phyloP scores from a whole-genome alignment of 2,329 filamentous ascomycete genomes.

The Talaromyces sp. region DNA sequence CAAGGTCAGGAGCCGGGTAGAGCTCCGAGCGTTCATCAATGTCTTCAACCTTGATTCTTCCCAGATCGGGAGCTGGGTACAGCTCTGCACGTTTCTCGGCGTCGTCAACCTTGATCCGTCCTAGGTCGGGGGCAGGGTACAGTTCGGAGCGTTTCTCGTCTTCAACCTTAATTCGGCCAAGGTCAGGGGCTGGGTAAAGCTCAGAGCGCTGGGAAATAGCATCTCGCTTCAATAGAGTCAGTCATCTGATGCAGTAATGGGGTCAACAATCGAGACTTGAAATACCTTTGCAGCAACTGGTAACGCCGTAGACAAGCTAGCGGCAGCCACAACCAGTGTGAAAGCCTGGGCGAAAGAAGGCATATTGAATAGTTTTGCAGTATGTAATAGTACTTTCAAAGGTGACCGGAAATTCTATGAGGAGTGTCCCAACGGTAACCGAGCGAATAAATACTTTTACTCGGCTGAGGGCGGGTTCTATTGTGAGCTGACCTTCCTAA shows the following conservation, averaged over 20 bases:
- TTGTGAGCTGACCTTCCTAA: too few species aligned
- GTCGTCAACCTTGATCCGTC: slow-evolving; percentile 4
- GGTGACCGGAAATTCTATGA: not conserved
- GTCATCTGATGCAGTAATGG: not conserved
- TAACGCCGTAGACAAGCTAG: not conserved
- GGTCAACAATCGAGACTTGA: not conserved
- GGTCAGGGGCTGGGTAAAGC: slow-evolving; percentile 4
- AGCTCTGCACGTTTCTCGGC: not conserved
- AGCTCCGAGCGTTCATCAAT: slow-evolving; percentile 3
- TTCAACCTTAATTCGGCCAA: slow-evolving; percentile 2
- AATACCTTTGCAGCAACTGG: slow-evolving; percentile 2
- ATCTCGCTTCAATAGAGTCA: not conserved
- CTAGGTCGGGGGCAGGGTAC: slow-evolving; percentile 1
- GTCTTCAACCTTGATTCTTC: not conserved
- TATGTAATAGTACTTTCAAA: not conserved
- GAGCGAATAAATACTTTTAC: not conserved
- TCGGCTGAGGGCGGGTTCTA: not conserved
- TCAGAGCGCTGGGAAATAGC: slow-evolving; percentile 2
- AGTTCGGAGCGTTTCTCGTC: slow-evolving; percentile 3
- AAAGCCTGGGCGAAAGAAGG: not conserved
- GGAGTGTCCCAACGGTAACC: not conserved
- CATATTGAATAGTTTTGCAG: not conserved
- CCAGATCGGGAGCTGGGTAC: not conserved
- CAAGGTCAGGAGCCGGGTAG: slow-evolving; percentile 3
- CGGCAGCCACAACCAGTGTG: not conserved